Evolutionary conservation across 192 early-diverging fungal species (phyloP).

Genomic region (Backusella mclennaniae): DNA sequence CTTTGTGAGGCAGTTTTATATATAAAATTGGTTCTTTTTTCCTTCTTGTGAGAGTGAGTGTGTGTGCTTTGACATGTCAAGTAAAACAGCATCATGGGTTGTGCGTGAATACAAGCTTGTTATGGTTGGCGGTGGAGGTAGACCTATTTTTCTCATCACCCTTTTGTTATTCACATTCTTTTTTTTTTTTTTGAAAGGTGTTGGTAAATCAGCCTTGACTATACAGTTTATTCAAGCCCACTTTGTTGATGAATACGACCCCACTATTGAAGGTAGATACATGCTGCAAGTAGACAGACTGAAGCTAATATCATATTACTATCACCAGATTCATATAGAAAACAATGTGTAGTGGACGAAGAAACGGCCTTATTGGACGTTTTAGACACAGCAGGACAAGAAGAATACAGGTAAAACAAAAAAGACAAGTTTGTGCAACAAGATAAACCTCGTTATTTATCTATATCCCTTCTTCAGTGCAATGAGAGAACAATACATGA

Average conservation of each 20-base stretch:
- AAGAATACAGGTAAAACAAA: conserved; percentile 76
- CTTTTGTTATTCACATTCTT: background rate
- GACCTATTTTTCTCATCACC: background rate
- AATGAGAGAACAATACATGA: conserved; percentile 97
- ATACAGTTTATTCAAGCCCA: conserved; percentile 82
- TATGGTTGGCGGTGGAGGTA: conserved; percentile 56
- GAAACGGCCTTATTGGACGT: conserved; percentile 87
- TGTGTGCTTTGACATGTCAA: background rate
- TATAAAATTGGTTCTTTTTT: background rate
- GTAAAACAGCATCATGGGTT: conserved; percentile 1
- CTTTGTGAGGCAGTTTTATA: too few species aligned
- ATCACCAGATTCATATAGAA: conserved; percentile 86
- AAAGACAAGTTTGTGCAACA: background rate
- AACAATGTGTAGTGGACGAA: conserved; percentile 92
- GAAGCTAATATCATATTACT: too few species aligned
- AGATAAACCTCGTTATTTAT: too few species aligned
- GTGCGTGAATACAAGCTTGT: conserved; percentile 48
- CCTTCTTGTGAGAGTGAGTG: background rate
- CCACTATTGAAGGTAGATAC: conserved; percentile 84
- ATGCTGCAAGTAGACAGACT: too few species aligned
- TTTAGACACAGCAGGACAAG: conserved; percentile 95
- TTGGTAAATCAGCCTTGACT: conserved; percentile 81
- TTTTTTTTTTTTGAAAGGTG: conserved; percentile 23
- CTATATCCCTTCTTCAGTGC: conserved; percentile 40
- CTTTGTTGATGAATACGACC: conserved; percentile 92